phyloP scores from a whole-genome alignment of 768 basidiomycete genomes.

The Crucibulum laeve region DNA sequence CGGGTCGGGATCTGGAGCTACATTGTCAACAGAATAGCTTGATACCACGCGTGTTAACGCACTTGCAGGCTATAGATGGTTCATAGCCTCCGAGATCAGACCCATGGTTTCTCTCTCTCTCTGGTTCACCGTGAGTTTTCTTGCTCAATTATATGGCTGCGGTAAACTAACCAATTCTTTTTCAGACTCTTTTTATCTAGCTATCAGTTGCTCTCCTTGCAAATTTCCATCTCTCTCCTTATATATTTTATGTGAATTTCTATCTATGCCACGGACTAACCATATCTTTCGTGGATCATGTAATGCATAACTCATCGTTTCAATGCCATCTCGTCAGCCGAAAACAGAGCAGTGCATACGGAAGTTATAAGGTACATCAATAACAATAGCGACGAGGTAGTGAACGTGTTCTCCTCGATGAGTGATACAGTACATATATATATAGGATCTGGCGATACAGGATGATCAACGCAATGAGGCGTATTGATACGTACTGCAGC shows the following conservation, averaged over 20 bases:
- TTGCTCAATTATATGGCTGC: too few species aligned
- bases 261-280: constrained; percentile 3
- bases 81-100: constrained; percentile 2
- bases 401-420: constrained; percentile 17
- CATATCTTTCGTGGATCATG: too few species aligned
- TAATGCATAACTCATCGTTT: too few species aligned
- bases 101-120: not conserved
- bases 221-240: not conserved
- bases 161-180: too few species aligned
- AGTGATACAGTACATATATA: too few species aligned
- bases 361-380: too few species aligned
- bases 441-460: not conserved
- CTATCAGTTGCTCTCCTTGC: constrained; percentile 1
- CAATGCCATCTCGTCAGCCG: too few species aligned
- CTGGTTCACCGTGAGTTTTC: not conserved
- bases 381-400: too few species aligned
- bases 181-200: not conserved
- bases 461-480: constrained; percentile 7
- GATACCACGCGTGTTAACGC: constrained; percentile 69
- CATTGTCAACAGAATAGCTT: constrained; percentile 90
- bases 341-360: too few species aligned
- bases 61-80: constrained; percentile 34
- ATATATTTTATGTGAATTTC: constrained; percentile 11
- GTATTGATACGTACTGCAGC: not conserved
- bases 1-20: constrained; percentile 77